Percentiles rank a stretch among this genome's conserved stretches.
phyloP scores from a whole-genome alignment of 2,329 filamentous ascomycete species.

The Epichloe hybrida region DNA sequence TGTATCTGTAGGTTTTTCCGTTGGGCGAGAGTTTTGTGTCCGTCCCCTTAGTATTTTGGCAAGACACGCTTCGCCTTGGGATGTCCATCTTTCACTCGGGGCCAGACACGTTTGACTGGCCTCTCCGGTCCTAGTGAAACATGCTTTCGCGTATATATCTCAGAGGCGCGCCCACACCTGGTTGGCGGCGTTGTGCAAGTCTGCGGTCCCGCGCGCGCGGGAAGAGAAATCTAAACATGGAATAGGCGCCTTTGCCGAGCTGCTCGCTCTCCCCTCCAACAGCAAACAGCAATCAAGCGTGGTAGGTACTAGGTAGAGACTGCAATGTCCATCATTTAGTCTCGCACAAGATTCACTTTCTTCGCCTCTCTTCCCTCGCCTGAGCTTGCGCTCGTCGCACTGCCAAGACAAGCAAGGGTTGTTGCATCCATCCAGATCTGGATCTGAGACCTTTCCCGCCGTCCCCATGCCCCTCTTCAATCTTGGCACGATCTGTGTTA shows the following conservation, averaged over 20 bases:
- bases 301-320: neutral
- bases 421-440: neutral
- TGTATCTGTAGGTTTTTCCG: neutral
- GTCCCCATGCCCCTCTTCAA: neutral
- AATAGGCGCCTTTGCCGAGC: constrained; percentile 1
- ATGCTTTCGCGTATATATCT: no score
- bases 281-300: neutral
- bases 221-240: neutral
- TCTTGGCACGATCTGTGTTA: neutral
- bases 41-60: no score
- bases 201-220: neutral
- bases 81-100: no score
- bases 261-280: neutral
- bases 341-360: neutral
- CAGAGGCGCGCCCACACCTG: neutral
- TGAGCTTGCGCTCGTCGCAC: neutral
- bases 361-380: neutral
- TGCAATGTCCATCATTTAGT: neutral
- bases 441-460: constrained; percentile 1
- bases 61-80: no score
- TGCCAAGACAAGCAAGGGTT: neutral
- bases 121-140: no score
- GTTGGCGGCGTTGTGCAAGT: neutral
- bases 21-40: neutral
- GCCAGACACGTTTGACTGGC: no score